Evolutionary conservation across 2,329 filamentous ascomycete genomes (phyloP), one percentile per base, ranked within the genome.

Genomic region (Cercospora sesami): DNA sequence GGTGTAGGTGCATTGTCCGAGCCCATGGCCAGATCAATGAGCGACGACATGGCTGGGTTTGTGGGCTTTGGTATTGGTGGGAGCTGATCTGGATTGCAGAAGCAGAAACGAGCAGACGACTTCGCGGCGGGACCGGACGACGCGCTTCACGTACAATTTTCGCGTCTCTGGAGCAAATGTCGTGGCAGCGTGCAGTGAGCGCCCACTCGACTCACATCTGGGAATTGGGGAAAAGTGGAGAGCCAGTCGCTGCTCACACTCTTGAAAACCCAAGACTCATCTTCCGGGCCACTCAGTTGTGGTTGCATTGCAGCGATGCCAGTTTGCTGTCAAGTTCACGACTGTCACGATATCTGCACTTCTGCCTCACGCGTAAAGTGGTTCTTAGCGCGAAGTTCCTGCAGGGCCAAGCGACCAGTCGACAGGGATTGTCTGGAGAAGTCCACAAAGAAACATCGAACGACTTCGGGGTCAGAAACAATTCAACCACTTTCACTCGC

Each of bases 21-120:
- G 33, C 81, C 80, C 61, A 86, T 76, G 21, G 83, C 80, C 31
- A 82, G 80, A 74, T 86, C 84, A 12, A 85, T 75, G 21, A 86
- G 75, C 18, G 84, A 85, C 73, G 85, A 84, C 85, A 86, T 86
- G 68, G 4, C 57, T 39, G 28, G 26, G 1, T 48, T 31, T 42
- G 42, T 42, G 30, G 58, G 26, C n/a, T 14, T 8, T 18, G 18
- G 55, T 65, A 28, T 6, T 45, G 30, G 21, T 9, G 21, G 18
- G 39, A 36, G 30, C 16, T 42, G 58, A 18, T 48, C 60, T 48
- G 39, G 7, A n/a, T 58, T 8, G 39, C 39, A 58, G 23, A 45
- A 42, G 53, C 60, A 48, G 45, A 51, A 57, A 21, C 33, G 55
- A 63, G 53, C 21, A 63, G 53, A 60, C 60, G 63, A 51, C 58